Evolutionary conservation across 1,284 basidiomycete genomes (phyloP).

Genomic region (Papiliotrema laurentii): DNA sequence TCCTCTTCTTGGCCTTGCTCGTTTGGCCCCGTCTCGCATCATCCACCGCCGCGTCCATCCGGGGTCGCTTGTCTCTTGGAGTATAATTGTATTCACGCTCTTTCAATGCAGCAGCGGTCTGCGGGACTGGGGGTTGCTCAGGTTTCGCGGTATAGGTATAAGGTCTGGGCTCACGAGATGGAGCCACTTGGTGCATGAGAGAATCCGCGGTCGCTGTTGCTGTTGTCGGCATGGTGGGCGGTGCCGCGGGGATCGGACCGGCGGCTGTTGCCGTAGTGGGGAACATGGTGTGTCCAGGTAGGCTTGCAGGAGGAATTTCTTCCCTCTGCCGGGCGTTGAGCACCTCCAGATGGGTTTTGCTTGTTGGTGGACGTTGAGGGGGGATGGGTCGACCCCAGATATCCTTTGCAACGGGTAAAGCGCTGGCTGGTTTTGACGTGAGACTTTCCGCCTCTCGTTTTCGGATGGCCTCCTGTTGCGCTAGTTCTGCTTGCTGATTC

Average conservation of each 20-base stretch:
- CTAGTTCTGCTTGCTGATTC: constrained; percentile 16
- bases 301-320: background rate
- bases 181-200: constrained; percentile 31
- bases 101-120: constrained; percentile 4
- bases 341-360: background rate
- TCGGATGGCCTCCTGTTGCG: too few relatives aligned
- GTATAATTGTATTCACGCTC: constrained; percentile 29
- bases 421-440: too few relatives aligned
- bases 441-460: too few relatives aligned
- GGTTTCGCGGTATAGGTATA: constrained; percentile 29
- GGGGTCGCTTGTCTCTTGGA: constrained; percentile 27
- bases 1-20: constrained; percentile 27
- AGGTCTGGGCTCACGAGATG: constrained; percentile 30
- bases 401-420: background rate
- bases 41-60: constrained; percentile 43
- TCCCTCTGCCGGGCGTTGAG: background rate
- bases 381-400: background rate
- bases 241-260: constrained; percentile 4
- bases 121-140: constrained; percentile 6
- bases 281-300: too few relatives aligned
- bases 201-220: constrained; percentile 10
- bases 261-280: constrained; percentile 1
- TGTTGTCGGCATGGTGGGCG: constrained; percentile 2
- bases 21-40: constrained; percentile 21
- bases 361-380: background rate